Percentiles rank a stretch among this genome's conserved stretches.
These are phyloP conservation scores for Cyclocybe aegerita DNA, from an alignment of 768 basidiomycete genomes.

Conservation along the genomic window DNA sequence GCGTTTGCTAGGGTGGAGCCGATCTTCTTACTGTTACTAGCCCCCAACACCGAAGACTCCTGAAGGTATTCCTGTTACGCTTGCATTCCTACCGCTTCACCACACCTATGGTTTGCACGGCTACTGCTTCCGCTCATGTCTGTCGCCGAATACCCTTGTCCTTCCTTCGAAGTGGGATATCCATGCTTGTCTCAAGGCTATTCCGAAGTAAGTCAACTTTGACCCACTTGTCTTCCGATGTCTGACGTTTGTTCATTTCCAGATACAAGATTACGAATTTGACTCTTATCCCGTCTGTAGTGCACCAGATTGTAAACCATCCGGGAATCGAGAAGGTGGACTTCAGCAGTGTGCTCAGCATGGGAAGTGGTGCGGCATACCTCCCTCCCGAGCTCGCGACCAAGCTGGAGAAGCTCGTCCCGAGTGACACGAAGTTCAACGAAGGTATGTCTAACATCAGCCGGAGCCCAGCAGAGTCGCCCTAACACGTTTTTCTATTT, in stretches of 20 bases:
- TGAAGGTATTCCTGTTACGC: constrained; percentile 42
- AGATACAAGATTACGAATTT: constrained; percentile 58
- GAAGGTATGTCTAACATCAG: constrained; percentile 44
- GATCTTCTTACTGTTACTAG: constrained; percentile 21
- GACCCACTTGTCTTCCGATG: not conserved
- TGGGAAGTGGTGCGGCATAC: constrained; percentile 64
- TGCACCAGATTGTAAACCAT: constrained; percentile 65
- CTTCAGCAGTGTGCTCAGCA: constrained; percentile 44
- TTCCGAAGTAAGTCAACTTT: constrained; percentile 52
- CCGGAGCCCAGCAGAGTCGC: not conserved
- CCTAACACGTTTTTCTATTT: not conserved
- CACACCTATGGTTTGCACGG: constrained; percentile 65
- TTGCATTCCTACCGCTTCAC: constrained; percentile 68
- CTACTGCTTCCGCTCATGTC: constrained; percentile 47
- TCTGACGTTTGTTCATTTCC: not conserved
- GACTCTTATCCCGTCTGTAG: constrained; percentile 57
- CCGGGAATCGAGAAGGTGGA: constrained; percentile 48
- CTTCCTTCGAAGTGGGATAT: constrained; percentile 64
- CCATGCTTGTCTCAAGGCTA: constrained; percentile 45
- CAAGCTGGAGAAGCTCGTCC: constrained; percentile 37
- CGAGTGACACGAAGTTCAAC: constrained; percentile 28
- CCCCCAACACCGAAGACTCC: constrained; percentile 38
- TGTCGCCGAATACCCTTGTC: constrained; percentile 45
- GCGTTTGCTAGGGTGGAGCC: not conserved
- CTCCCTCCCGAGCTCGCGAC: constrained; percentile 55